phyloP scores from a whole-genome alignment of 2,329 filamentous ascomycete species.

The Dendrostoma leiphaemia region DNA sequence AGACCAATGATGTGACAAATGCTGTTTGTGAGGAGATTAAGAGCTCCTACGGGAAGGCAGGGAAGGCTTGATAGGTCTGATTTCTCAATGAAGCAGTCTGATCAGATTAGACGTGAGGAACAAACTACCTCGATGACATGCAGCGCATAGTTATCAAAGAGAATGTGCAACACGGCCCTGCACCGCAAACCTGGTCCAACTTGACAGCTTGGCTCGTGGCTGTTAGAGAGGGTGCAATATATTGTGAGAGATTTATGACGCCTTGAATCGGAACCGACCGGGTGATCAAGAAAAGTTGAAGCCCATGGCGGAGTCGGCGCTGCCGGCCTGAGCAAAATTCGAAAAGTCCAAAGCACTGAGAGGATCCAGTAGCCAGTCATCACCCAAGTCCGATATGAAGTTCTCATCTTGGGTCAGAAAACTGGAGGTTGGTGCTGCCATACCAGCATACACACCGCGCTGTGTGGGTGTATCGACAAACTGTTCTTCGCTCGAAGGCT shows the following conservation, averaged over 20 bases:
- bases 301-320: constrained; percentile 15
- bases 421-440: background rate
- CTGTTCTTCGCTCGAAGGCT: background rate
- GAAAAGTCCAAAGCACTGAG: constrained; percentile 21
- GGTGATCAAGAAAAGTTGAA: constrained; percentile 15
- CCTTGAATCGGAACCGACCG: no score
- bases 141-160: no score
- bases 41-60: constrained; percentile 9
- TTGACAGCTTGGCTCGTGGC: no score
- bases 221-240: no score
- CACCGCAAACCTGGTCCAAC: no score
- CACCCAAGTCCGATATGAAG: background rate
- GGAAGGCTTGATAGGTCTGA: no score
- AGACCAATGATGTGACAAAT: constrained; percentile 21
- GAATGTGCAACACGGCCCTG: no score
- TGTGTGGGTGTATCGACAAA: background rate
- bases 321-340: constrained; percentile 21
- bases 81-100: no score
- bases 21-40: constrained; percentile 21
- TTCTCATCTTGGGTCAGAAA: background rate
- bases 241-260: no score
- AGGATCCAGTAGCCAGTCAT: constrained; percentile 18
- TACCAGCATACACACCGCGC: background rate
- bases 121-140: no score
- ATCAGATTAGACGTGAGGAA: no score